Base-by-base conservation (phyloP, 352 stramenopile species). In the Pythium volutum region DNA sequence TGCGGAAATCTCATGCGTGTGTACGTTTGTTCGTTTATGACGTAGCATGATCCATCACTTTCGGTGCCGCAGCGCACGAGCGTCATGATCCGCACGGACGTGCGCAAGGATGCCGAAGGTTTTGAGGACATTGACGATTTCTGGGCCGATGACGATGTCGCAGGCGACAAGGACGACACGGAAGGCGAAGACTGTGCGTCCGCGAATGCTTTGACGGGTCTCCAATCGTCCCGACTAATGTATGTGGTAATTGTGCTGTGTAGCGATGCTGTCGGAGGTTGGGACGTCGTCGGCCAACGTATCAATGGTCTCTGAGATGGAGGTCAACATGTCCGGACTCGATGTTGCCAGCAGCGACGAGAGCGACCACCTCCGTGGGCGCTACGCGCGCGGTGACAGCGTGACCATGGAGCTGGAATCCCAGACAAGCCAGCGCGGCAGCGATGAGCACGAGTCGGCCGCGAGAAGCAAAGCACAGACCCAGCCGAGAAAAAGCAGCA, bases 81-180 rank as follows among this genome's bases (percentile, higher is more conserved):
- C 25, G 76, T 87, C 15, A 70, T 84, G 45, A 76, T 91, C 27
- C 82, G 79, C 20, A 74, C 57, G 7, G 77, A 91, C 20, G 79
- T 92, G 43, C 85, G 80, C 18, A 89, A 84, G 29, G 86, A 95
- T 43, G 81, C 75, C 1, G 67, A 93, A 25, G 86, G 86, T 0
- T 95, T 95, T 51, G 83, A 95, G 47, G 86, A 95, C 48, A 88
- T 93, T 43, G 86, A 95, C 66, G 86, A 95, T 46, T 95, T 95
- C 54, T 95, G 83, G 83, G 81, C 78, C 33, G 81, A 95, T 25
- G 75, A 87, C 52, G 66, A 76, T 10, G 64, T 60, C 34, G 67
- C 61, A 9, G 68, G 60, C 18, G 73, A 82, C 55, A 75, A 78
- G 25, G 71, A 81, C 22, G 72, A 80, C 43, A 69, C 71, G 2